Evolutionary conservation across 2,329 filamentous ascomycete genomes (phyloP).

Genomic region (Westerdykella sp.): DNA sequence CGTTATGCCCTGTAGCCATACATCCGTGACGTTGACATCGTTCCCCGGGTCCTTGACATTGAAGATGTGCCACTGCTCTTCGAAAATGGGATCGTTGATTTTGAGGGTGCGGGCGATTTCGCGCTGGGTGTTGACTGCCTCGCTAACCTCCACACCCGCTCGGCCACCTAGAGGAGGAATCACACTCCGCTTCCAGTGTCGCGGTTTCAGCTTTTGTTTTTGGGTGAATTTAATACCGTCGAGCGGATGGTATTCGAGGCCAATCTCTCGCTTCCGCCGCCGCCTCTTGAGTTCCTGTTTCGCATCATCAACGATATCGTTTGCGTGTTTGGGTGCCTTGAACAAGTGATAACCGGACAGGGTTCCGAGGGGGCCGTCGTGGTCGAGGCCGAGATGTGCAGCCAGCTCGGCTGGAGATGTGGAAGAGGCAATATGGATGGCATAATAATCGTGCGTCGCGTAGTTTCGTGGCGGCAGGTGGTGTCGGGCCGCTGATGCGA

Average conservation of each 20-base stretch:
- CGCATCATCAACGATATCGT: slow-evolving; percentile 49
- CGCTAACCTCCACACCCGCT: slow-evolving; percentile 24
- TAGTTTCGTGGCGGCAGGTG: slow-evolving; percentile 60
- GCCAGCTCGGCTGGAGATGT: slow-evolving; percentile 65
- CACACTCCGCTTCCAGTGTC: slow-evolving; percentile 53
- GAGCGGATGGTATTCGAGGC: slow-evolving; percentile 50
- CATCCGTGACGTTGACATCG: slow-evolving; percentile 90
- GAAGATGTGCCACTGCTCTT: slow-evolving; percentile 91
- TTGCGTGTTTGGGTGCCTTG: slow-evolving; percentile 55
- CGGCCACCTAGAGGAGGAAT: slow-evolving; percentile 23
- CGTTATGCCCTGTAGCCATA: slow-evolving; percentile 88
- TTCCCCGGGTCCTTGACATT: slow-evolving; percentile 76
- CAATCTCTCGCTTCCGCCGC: slow-evolving; percentile 54
- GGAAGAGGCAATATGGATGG: slow-evolving; percentile 68
- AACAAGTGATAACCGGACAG: slow-evolving; percentile 82
- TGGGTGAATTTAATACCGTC: slow-evolving; percentile 71
- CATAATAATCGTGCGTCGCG: slow-evolving; percentile 83
- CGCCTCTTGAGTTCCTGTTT: slow-evolving; percentile 50
- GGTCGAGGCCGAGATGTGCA: slow-evolving; percentile 62
- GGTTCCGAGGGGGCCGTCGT: slow-evolving; percentile 76
- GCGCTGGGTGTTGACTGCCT: slow-evolving; percentile 44
- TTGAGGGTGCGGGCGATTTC: slow-evolving; percentile 51
- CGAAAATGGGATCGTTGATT: slow-evolving; percentile 86
- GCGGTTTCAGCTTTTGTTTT: slow-evolving; percentile 63
- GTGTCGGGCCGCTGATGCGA: slow-evolving; percentile 19